Evolutionary conservation across 2,329 filamentous ascomycete species (phyloP).

Genomic region (Aquanectria penicillioides): DNA sequence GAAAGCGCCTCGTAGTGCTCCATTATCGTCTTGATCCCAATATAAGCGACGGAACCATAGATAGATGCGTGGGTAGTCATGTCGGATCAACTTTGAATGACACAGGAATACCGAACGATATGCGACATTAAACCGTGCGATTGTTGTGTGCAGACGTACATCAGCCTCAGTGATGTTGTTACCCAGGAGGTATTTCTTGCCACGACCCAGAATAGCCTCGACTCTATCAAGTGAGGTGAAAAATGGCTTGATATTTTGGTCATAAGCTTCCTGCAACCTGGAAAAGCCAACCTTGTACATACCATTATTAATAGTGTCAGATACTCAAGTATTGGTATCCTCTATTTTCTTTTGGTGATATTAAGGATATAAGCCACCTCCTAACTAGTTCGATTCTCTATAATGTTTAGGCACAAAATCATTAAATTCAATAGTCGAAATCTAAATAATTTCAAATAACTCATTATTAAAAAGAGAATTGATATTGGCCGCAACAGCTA

Average conservation of each 20-base stretch:
- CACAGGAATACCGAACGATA: constrained; percentile 75
- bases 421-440: constrained; percentile 82
- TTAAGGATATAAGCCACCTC: constrained; percentile 67
- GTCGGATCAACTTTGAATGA: constrained; percentile 70
- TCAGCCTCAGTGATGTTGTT: constrained; percentile 74
- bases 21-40: constrained; percentile 63
- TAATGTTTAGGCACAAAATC: constrained; percentile 62
- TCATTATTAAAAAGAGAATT: constrained; percentile 91
- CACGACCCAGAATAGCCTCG: constrained; percentile 63
- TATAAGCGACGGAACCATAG: constrained; percentile 76
- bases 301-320: constrained; percentile 61
- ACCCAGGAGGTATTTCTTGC: constrained; percentile 70
- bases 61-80: constrained; percentile 74
- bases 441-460: constrained; percentile 84
- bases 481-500: no score
- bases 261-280: constrained; percentile 71
- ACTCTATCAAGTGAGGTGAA: constrained; percentile 73
- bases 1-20: constrained; percentile 6
- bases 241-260: constrained; percentile 66
- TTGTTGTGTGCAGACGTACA: constrained; percentile 72
- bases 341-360: constrained; percentile 67
- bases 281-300: constrained; percentile 72
- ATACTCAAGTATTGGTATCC: constrained; percentile 74
- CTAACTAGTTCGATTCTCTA: constrained; percentile 60
- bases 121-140: constrained; percentile 74